Evolutionary conservation across 108 stramenopile species (phyloP), one percentile per base, ranked within the genome.

Genomic region (Nannochloropsis granulata): DNA sequence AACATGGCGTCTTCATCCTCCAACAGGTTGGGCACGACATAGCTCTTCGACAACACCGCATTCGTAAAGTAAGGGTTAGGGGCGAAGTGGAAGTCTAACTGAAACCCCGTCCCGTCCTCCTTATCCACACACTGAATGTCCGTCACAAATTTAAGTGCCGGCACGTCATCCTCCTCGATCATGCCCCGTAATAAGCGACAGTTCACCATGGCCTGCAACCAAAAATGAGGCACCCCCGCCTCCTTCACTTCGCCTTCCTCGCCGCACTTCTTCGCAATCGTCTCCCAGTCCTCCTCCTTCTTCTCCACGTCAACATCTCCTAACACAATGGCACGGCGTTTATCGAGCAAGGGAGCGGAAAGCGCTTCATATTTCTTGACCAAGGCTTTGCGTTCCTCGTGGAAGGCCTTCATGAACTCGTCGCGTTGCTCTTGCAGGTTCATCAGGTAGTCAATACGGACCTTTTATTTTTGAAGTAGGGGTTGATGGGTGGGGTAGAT

Each of bases 1-100:
- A 98, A 86, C 43, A 95, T 94, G 0, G 97, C 96, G 90, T 96
- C 95, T 83, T 94, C 95, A 25, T 95, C 93, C 21, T 94, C 86
- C 78, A 95, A 84, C 3, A 98, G 88, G 84, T 96, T 95, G 79
- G 97, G 96, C 13, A 95, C 94, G 24, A 93, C 92, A 87, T 98
- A 98, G 25, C 84, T 85, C 87, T 98, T 98, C 19, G 94, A 93
- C 56, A 98, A 86, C 26, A 94, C 89, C 12, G 86, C 45, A 86
- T 98, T 95, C 86, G 91, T 87, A 85, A 98, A 97, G 91, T 92
- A 97, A 0, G 92, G 91, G 90, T 98, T 98, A 24, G 81, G 81
- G 56, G 56, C 56, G 91, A 98, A 98, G 81, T 94, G 90, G 85
- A 98, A 97, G 26, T 90, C 85, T 19, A 97, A 82, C 78, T 88